Conservation (phyloP, 768 basidiomycete species). For the Hemileccinum impolitum region DNA sequence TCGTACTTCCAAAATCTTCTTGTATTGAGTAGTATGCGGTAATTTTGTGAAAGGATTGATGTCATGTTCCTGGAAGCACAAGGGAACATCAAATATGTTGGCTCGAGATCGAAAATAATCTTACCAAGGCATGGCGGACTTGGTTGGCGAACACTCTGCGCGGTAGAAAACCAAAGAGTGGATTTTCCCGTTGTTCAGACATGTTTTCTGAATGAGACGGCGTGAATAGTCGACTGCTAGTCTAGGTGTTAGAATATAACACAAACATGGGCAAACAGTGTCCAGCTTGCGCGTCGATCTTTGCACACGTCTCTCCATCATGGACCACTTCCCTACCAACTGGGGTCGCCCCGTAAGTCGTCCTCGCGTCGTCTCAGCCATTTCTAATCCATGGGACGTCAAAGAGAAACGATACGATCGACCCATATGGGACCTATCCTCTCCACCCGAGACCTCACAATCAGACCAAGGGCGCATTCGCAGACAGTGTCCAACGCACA, state of each 20-base stretch:
- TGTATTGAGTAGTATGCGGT: constrained; percentile 76
- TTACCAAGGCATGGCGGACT: constrained; percentile 68
- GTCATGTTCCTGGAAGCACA: constrained; percentile 57
- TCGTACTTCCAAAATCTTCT: constrained; percentile 78
- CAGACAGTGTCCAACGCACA: constrained; percentile 71
- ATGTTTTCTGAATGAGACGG: neutral
- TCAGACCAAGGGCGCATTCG: constrained; percentile 50
- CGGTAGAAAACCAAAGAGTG: constrained; percentile 69
- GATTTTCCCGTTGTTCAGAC: constrained; percentile 39
- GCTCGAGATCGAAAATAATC: constrained; percentile 18
- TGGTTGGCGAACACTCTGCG: constrained; percentile 63
- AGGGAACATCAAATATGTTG: neutral
- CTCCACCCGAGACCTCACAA: constrained; percentile 58
- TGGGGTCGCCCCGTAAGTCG: constrained; percentile 74
- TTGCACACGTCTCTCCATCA: constrained; percentile 25
- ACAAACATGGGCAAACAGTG: constrained; percentile 24
- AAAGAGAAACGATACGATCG: constrained; percentile 72
- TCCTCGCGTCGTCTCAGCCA: too few species aligned
- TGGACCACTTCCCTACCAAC: constrained; percentile 85
- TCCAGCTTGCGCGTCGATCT: constrained; percentile 20
- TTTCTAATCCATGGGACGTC: neutral
- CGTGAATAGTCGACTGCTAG: too few species aligned
- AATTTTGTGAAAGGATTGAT: constrained; percentile 86
- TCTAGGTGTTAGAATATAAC: too few species aligned
- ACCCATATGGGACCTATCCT: constrained; percentile 77